Evolutionary conservation across 305 asterid species (phyloP), one percentile per base, ranked within the genome.

Genomic region (Galium porrigens): DNA sequence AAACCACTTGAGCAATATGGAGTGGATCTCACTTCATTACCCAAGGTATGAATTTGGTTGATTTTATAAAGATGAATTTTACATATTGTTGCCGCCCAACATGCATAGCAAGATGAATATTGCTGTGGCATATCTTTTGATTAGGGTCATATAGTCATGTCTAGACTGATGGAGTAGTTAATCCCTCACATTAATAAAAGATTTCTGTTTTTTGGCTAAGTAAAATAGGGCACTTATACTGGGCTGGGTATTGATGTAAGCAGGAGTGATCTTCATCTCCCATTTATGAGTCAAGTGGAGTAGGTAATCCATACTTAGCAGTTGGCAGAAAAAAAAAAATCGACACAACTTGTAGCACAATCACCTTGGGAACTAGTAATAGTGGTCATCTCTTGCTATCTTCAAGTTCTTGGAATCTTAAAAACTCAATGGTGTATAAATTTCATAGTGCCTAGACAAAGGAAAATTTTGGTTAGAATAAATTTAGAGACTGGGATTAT

Each of bases 1-100:
- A 84, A 87, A 66, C 94, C 99, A 42, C 80, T 89, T 44, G 67
- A 54, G 80, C 89, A 79, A 73, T 94, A 94, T 82, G 99, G 99
- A 61, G 68, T 94, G 78, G 85, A 85, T 81, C 70, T 86, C 74
- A 75, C 81, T 74, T 84, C 97, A 60, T 29, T 72, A 56, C 71
- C 76, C 6, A 78, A 86, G 97, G 99, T 92, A 80, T 66, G 61
- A 39, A 42, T 65, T 12, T 69, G 46, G 6, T 9, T 65, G 15
- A 41, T 44, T 25, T 64, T 15, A 11, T 48, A 14, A 10, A 15
- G n/a, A 51, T 51, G 33, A 22, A 9, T 18, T 25, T 20, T 12
- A 25, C 44, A 3, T 6, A 12, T 14, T 6, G 22, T 56, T 15
- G 22, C 30, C 6, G 3, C 36, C 30, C 54, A 22, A 65, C 39